Evolutionary conservation across 1,284 basidiomycete genomes (phyloP).

Genomic region (Peniophora sp.): DNA sequence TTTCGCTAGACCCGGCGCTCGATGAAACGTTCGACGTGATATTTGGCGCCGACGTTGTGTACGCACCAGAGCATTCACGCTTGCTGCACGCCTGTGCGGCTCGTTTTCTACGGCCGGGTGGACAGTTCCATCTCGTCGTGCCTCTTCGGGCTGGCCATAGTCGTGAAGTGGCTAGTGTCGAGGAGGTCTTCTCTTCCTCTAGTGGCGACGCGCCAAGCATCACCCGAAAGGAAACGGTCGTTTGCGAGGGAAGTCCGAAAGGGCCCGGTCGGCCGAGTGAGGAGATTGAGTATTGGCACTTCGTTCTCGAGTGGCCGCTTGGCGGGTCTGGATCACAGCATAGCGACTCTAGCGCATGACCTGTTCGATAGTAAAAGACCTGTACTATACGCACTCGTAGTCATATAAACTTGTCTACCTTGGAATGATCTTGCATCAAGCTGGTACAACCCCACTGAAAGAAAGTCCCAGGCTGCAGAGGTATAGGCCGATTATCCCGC

Average conservation of each 20-base stretch:
- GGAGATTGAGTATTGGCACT: slow-evolving; percentile 57
- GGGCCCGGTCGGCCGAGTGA: slow-evolving; percentile 25
- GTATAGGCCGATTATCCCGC: too few relatives aligned
- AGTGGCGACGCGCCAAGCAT: slow-evolving; percentile 29
- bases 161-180: slow-evolving; percentile 50
- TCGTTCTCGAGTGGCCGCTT: slow-evolving; percentile 51
- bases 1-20: slow-evolving; percentile 13
- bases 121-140: slow-evolving; percentile 64
- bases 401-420: too few relatives aligned
- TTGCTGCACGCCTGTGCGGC: slow-evolving; percentile 60
- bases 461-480: too few relatives aligned
- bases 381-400: too few relatives aligned
- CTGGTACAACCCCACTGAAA: too few relatives aligned
- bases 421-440: too few relatives aligned
- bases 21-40: slow-evolving; percentile 55
- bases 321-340: too few relatives aligned
- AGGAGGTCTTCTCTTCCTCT: slow-evolving; percentile 40
- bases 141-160: slow-evolving; percentile 63
- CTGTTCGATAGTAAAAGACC: too few relatives aligned
- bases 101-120: slow-evolving; percentile 33
- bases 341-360: too few relatives aligned
- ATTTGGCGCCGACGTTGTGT: slow-evolving; percentile 71
- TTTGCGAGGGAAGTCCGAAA: slow-evolving; percentile 43
- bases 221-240: slow-evolving; percentile 40
- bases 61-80: slow-evolving; percentile 57